Evolutionary conservation across 305 asterid species (phyloP).

Genomic region (Rubia tinctorum): DNA sequence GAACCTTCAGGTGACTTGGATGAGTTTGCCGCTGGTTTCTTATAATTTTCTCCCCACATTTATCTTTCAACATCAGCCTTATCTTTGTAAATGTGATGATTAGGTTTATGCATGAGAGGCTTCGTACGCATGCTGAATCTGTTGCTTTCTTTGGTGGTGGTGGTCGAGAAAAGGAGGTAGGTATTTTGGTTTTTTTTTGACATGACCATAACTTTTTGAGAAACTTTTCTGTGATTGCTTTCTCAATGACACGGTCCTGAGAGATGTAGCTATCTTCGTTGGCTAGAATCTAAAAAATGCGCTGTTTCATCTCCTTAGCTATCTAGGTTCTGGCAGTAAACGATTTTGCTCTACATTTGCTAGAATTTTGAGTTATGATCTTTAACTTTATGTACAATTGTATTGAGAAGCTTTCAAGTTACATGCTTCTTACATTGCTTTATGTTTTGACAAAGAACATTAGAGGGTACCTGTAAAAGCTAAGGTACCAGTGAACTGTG

Average conservation of each 20-base stretch:
- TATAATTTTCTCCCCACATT: conserved; percentile 14
- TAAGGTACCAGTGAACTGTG: neutral
- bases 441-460: neutral
- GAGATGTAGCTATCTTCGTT: neutral
- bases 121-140: conserved; percentile 99
- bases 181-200: neutral
- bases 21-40: conserved; percentile 1
- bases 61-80: neutral
- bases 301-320: neutral
- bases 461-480: neutral
- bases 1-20: conserved; percentile 78
- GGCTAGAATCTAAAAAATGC: too few species aligned
- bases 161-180: conserved; percentile 93
- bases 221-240: neutral
- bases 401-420: neutral
- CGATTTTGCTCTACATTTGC: neutral
- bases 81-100: conserved; percentile 12
- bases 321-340: neutral
- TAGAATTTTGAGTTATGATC: neutral
- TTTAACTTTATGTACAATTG: neutral
- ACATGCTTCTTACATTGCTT: neutral
- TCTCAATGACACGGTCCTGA: neutral
- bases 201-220: neutral
- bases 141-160: conserved; percentile 99
- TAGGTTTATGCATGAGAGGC: conserved; percentile 98